Evolutionary conservation across 352 stramenopile genomes (phyloP).

Genomic region (Elongisporangium undulatum): DNA sequence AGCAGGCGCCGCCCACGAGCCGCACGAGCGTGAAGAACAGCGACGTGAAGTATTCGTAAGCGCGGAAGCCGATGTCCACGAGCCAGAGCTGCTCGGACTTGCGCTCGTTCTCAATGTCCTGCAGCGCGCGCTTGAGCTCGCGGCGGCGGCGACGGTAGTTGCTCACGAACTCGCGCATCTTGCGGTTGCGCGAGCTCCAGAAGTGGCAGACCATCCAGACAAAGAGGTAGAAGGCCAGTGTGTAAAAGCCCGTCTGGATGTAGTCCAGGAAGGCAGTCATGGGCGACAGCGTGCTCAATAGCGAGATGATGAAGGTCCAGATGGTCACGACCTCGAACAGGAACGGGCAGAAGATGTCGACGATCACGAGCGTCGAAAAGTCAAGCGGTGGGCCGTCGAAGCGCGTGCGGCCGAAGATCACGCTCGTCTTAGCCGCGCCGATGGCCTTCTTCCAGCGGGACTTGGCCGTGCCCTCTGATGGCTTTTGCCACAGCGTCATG

Average conservation of each 20-base stretch:
- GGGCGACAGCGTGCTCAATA: conserved; percentile 61
- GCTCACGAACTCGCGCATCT: conserved; percentile 87
- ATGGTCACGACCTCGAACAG: conserved; percentile 79
- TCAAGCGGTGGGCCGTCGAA: conserved; percentile 80
- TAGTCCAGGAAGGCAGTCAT: conserved; percentile 79
- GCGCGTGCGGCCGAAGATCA: conserved; percentile 70
- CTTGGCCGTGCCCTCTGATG: conserved; percentile 18
- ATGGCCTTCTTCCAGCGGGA: conserved; percentile 73
- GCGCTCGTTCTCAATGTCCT: conserved; percentile 77
- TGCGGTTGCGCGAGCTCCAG: conserved; percentile 77
- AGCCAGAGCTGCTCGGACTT: conserved; percentile 82
- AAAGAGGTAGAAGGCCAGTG: conserved; percentile 56
- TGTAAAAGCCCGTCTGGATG: conserved; percentile 79
- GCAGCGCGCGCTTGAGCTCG: conserved; percentile 65
- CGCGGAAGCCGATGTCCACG: conserved; percentile 78
- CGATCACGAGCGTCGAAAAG: conserved; percentile 81
- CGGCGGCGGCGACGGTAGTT: conserved; percentile 79
- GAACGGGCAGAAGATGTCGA: conserved; percentile 78
- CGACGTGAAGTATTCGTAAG: conserved; percentile 64
- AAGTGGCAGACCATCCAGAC: conserved; percentile 86
- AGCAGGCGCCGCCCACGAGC: conserved; percentile 8
- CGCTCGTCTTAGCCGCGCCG: conserved; percentile 53
- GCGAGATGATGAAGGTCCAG: conserved; percentile 51
- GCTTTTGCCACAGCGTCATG: conserved; percentile 2
- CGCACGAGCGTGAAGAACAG: conserved; percentile 53